Evolutionary conservation across 139 green algal species (phyloP).

Genomic region (Desmodesmus armatus): DNA sequence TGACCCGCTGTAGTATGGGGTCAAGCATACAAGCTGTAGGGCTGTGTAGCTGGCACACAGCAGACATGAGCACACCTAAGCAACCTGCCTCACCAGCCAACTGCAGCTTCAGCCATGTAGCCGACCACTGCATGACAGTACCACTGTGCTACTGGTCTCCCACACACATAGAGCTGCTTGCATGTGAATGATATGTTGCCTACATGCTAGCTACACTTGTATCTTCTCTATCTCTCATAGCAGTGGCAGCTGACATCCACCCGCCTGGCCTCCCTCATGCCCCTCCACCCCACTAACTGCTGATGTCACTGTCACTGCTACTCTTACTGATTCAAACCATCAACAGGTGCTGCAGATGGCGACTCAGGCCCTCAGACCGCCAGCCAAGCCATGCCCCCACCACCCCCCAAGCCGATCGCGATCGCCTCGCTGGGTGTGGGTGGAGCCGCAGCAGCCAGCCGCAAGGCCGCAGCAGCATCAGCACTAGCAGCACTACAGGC

Average conservation of each 20-base stretch:
- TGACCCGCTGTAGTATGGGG: too few relatives aligned
- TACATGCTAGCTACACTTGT: too few relatives aligned
- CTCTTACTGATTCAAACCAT: not conserved
- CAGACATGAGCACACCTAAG: not conserved
- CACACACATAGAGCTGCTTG: not conserved
- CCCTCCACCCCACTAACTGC: not conserved
- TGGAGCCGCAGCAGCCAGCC: not conserved
- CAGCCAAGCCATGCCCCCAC: not conserved
- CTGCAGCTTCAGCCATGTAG: conserved; percentile 3
- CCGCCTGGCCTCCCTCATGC: too few relatives aligned
- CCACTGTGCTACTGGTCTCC: too few relatives aligned
- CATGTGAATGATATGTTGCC: not conserved
- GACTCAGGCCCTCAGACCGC: not conserved
- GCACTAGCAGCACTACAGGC: conserved; percentile 10
- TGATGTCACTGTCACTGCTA: not conserved
- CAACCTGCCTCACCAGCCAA: not conserved
- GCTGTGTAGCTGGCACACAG: too few relatives aligned
- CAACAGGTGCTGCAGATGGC: not conserved
- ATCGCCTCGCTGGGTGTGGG: conserved; percentile 10
- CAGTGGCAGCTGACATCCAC: too few relatives aligned
- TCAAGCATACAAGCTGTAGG: too few relatives aligned
- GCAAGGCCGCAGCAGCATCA: not conserved
- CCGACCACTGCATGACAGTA: too few relatives aligned
- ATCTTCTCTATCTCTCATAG: too few relatives aligned
- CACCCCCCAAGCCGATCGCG: conserved; percentile 16